Base-by-base conservation (phyloP, 2,329 filamentous ascomycete genomes). In the Xylaria sp. region DNA sequence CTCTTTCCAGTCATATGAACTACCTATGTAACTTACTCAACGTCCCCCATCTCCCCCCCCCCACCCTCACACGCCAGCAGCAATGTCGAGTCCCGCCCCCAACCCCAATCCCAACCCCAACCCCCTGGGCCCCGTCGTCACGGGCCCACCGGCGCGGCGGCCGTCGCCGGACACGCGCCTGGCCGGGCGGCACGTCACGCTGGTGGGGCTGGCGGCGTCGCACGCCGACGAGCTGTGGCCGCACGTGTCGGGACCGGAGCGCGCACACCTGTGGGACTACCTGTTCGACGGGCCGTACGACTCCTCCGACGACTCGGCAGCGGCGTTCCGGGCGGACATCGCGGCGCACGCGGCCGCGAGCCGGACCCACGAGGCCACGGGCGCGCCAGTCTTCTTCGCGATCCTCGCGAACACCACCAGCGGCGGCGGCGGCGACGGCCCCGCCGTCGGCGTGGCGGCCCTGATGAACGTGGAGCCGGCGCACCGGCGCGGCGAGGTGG, bases 401-500 rank as follows among this genome's bases (percentile, higher is more conserved):
- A 61, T 70, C 51, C 42, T 69, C 7, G 45, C 57, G 8, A 61
- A 57, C 39, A 24, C 42, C 45, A 47, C 43, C 48, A 9, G 42
- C 38, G 18, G 51, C 40, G 2, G 19, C 44, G 17, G 51, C 24
- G 50, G 56, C 13, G 40, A 46, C 18, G 57, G 52, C 7, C 57
- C 57, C 2, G 44, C 64, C 38, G 52, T 67, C 21, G 68, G 67
- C 21, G 63, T 61, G 21, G 57, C 64, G 2, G 61, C 63, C 20
- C 63, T 65, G 50, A 67, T 85, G 61, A 75, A 74, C 49, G 78
- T 83, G 45, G 71, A 76, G 4, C 72, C 78, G 0, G 58, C 63
- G 0, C 73, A 86, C 50, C 73, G 78, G 1, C 72, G 74, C 19
- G 69, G 87, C 1, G 86, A 88, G 60, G 76, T 87, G 20, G 86